Base-by-base conservation (phyloP, 768 basidiomycete genomes). In the Leccinum incarnatum region DNA sequence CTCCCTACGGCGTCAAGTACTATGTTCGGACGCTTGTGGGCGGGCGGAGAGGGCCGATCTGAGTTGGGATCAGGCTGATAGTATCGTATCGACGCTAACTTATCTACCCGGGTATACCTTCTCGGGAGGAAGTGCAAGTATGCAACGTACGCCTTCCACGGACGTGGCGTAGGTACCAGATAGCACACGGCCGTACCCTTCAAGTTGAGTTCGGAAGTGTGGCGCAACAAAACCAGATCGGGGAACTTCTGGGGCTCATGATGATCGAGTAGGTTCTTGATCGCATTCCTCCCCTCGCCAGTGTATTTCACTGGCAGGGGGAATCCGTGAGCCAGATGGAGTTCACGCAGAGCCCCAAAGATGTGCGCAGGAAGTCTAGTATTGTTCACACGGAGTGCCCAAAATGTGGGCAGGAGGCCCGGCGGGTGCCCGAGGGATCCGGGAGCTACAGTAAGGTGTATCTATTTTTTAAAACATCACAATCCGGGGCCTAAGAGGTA, bases 111-210 rank as follows among this genome's bases (percentile, higher is more conserved):
- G 21, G 23, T 23, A 40, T 63, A 76, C 66, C 69, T 78, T 75
- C 65, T 86, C 84, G 0, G 83, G 63, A 89, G 71, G 29, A 77
- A 79, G 23, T 86, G 82, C 23, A 91, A 74, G 55, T 81, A 79
- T 0, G 88, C 89, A 62, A 75, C 75, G 62, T 84, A 80, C 0
- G 84, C 85, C 67, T 82, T 85, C 89, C 89, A 89, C 6, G 53
- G 68, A 30, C 62, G 63, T 2, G 76, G 74, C 2, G 66, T 59
- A 0, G 83, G 86, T 0, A 85, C 76, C 4, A 89, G 76, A 40
- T 85, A 77, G 17, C 78, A 77, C 14, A 88, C 73, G 1, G 80
- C 87, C 0, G 79, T 79, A 8, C 79, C 82, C 14, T 77, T 67
- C 88, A 1, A 77, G 67, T 7, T 74, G 61, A 89, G 89, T 5